Evolutionary conservation across 2,329 filamentous ascomycete species (phyloP).

Genomic region (Cercospora sp.): DNA sequence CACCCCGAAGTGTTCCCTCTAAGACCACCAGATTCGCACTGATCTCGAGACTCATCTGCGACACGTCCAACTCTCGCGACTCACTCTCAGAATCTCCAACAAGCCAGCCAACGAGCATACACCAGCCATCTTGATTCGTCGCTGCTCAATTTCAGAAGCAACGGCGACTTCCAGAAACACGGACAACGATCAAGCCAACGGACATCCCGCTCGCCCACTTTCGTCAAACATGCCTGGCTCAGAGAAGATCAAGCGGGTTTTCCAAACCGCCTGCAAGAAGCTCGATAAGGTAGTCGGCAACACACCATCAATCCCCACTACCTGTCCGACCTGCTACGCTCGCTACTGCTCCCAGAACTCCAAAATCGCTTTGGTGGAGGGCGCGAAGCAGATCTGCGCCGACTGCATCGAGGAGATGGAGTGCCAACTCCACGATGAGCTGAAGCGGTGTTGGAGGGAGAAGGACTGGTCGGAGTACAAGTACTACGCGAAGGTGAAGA

Average conservation of each 20-base stretch:
- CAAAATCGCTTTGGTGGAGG: neutral
- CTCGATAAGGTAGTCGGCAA: neutral
- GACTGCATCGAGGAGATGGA: neutral
- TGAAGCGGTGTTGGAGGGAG: neutral
- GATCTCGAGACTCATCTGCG: no score
- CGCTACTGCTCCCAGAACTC: neutral
- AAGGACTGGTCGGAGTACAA: neutral
- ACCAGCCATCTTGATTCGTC: neutral
- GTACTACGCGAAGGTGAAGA: neutral
- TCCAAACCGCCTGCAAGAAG: neutral
- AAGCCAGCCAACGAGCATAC: neutral
- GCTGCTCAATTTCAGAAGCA: neutral
- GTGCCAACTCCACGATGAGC: neutral
- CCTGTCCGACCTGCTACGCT: neutral
- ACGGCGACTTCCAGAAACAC: neutral
- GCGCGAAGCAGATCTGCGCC: neutral
- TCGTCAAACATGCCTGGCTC: neutral
- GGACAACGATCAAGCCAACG: neutral
- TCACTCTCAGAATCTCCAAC: neutral
- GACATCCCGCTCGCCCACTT: neutral
- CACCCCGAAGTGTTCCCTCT: no score
- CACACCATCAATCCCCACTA: neutral
- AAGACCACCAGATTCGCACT: no score
- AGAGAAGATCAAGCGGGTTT: neutral
- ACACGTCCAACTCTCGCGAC: neutral